A percentile compares a stretch with the other conserved stretches of the same genome.
Conservation (phyloP, 2,329 filamentous ascomycete species). For the Amesomyces nigricolor region DNA sequence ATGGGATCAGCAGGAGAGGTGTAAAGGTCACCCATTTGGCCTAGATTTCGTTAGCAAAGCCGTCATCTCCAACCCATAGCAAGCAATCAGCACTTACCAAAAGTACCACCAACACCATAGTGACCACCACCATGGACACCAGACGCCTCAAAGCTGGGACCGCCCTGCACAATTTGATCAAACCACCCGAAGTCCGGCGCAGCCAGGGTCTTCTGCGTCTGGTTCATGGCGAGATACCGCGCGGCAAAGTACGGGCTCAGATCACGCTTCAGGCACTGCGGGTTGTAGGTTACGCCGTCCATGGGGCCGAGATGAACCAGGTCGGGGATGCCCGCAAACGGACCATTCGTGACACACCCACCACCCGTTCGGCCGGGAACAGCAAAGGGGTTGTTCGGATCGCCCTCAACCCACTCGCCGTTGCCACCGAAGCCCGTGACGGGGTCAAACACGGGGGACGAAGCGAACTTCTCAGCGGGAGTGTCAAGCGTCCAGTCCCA, state of each 20-base stretch:
- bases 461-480: constrained; percentile 29
- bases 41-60: constrained; percentile 28
- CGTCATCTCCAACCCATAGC: too few species aligned
- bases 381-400: too few species aligned
- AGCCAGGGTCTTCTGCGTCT: constrained; percentile 26
- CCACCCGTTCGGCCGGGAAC: constrained; percentile 48
- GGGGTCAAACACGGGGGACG: constrained; percentile 48
- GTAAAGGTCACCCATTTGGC: constrained; percentile 33
- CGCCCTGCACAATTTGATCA: constrained; percentile 13
- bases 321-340: constrained; percentile 36
- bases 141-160: constrained; percentile 32
- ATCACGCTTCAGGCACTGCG: constrained; percentile 40
- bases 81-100: not conserved
- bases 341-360: constrained; percentile 46
- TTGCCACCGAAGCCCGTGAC: constrained; percentile 46
- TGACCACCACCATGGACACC: constrained; percentile 22
- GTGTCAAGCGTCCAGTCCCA: constrained; percentile 46
- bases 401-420: constrained; percentile 31
- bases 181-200: constrained; percentile 26
- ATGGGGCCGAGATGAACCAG: constrained; percentile 35
- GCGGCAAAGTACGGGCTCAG: constrained; percentile 21
- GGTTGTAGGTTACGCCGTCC: constrained; percentile 38
- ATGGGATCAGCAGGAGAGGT: constrained; percentile 34
- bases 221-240: constrained; percentile 33
- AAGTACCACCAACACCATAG: constrained; percentile 20